phyloP scores from a whole-genome alignment of 805 yeast genomes.

The Wickerhamiella hasegawae region DNA sequence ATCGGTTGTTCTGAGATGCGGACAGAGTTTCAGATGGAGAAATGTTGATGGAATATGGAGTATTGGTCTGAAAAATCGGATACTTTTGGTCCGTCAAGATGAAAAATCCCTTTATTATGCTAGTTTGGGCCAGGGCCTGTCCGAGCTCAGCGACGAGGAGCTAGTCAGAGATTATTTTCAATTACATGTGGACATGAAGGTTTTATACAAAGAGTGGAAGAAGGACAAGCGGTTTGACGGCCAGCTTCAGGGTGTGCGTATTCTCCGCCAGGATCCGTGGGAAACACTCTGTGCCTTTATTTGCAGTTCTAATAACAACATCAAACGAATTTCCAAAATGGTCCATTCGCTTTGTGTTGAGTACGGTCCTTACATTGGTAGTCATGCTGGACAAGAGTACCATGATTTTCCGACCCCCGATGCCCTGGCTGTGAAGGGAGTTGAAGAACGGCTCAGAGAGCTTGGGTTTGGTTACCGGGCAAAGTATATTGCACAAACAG shows the following conservation, averaged over 20 bases:
- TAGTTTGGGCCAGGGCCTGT: slow-evolving; percentile 17
- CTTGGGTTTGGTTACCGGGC: slow-evolving; percentile 81
- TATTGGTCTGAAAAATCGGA: slow-evolving; percentile 35
- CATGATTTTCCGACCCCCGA: slow-evolving; percentile 64
- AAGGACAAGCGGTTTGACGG: slow-evolving; percentile 28
- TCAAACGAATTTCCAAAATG: slow-evolving; percentile 84
- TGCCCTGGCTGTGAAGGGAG: slow-evolving; percentile 26
- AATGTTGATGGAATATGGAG: slow-evolving; percentile 40
- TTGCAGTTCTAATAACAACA: slow-evolving; percentile 91
- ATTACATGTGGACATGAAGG: slow-evolving; percentile 35
- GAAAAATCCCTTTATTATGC: slow-evolving; percentile 35
- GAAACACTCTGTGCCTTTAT: slow-evolving; percentile 81
- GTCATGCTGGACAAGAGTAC: slow-evolving; percentile 37
- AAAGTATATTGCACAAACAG: slow-evolving; percentile 68
- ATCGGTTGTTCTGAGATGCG: slow-evolving; percentile 57
- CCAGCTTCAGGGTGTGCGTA: slow-evolving; percentile 54
- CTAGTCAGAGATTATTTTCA: slow-evolving; percentile 57
- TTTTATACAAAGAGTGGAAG: slow-evolving; percentile 49
- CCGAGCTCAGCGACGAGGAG: slow-evolving; percentile 20
- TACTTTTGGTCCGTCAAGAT: slow-evolving; percentile 52
- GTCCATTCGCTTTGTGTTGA: slow-evolving; percentile 59
- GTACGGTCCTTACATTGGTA: slow-evolving; percentile 48
- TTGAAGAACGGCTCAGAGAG: slow-evolving; percentile 30
- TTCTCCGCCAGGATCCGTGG: slow-evolving; percentile 93
- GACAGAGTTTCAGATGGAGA: slow-evolving; percentile 77